phyloP scores from a whole-genome alignment of 2,329 filamentous ascomycete species.

The Aureobasidium sp. region DNA sequence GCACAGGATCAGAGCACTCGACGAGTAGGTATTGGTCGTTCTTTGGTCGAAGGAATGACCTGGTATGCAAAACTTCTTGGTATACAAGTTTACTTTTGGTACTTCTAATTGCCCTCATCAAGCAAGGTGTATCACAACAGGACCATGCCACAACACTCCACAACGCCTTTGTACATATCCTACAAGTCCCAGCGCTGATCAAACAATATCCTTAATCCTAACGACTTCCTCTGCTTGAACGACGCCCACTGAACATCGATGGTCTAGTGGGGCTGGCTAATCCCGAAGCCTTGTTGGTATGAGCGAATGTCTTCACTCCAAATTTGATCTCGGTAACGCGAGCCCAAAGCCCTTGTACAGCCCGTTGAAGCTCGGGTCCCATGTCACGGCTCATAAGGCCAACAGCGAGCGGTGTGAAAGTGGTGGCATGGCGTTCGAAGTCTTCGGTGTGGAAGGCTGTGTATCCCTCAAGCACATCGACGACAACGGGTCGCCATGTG shows the following conservation, averaged over 20 bases:
- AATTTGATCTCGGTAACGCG: constrained; percentile 70
- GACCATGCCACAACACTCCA: not conserved
- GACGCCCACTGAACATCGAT: not conserved
- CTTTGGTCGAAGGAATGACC: too few relatives aligned
- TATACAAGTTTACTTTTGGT: not conserved
- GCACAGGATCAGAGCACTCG: too few relatives aligned
- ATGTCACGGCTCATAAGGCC: constrained; percentile 78
- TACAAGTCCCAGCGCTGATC: not conserved
- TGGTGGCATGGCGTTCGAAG: constrained; percentile 68
- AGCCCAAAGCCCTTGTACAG: constrained; percentile 67
- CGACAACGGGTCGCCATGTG: constrained; percentile 93
- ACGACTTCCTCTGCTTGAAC: constrained; percentile 2
- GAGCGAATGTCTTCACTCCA: constrained; percentile 23
- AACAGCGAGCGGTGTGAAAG: constrained; percentile 79
- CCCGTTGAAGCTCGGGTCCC: constrained; percentile 65
- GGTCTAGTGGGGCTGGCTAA: not conserved
- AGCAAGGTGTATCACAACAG: not conserved
- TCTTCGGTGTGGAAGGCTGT: constrained; percentile 70
- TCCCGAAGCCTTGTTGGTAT: not conserved
- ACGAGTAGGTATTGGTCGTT: too few relatives aligned
- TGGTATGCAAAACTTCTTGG: not conserved
- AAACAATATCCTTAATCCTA: not conserved
- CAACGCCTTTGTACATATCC: constrained; percentile 6
- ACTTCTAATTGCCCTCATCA: not conserved
- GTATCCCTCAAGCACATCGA: constrained; percentile 92